Percentiles rank a stretch among this genome's conserved stretches.
Evolutionary conservation across 768 basidiomycete species (phyloP).

Genomic region (Jaapia argillacea): DNA sequence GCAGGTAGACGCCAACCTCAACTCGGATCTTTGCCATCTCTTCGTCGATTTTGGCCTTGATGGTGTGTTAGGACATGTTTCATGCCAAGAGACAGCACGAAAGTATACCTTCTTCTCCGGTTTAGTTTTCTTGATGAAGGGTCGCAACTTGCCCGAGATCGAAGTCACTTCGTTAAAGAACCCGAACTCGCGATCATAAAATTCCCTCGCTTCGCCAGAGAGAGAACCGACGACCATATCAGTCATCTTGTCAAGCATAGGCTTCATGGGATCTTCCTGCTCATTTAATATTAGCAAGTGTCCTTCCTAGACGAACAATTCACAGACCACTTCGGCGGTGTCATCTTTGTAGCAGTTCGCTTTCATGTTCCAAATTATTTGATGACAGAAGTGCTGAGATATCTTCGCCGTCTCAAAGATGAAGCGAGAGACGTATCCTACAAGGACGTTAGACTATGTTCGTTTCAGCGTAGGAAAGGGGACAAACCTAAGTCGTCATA

Average conservation of each 20-base stretch:
- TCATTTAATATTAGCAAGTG: background rate
- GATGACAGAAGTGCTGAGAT: conserved; percentile 96
- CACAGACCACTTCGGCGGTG: conserved; percentile 64
- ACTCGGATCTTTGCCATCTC: conserved; percentile 96
- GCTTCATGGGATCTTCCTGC: conserved; percentile 94
- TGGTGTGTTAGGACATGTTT: conserved; percentile 4
- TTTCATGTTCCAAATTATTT: conserved; percentile 99
- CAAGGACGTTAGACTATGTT: background rate
- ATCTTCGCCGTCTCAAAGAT: conserved; percentile 97
- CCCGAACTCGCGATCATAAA: conserved; percentile 90
- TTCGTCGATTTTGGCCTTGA: conserved; percentile 94
- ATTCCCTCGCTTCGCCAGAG: conserved; percentile 79
- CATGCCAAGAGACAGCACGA: background rate
- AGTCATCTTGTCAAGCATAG: conserved; percentile 83
- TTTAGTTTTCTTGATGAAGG: conserved; percentile 90
- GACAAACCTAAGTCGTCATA: conserved; percentile 66
- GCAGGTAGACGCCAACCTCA: conserved; percentile 92
- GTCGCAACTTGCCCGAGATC: conserved; percentile 95
- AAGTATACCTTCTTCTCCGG: conserved; percentile 83
- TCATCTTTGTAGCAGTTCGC: conserved; percentile 96
- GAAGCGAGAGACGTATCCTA: conserved; percentile 91
- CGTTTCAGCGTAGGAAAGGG: background rate
- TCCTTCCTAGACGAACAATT: background rate
- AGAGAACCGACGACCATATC: conserved; percentile 71
- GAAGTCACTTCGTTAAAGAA: conserved; percentile 98